Evolutionary conservation across 139 green algal species (phyloP).

Genomic region (Coelastrella sp.): DNA sequence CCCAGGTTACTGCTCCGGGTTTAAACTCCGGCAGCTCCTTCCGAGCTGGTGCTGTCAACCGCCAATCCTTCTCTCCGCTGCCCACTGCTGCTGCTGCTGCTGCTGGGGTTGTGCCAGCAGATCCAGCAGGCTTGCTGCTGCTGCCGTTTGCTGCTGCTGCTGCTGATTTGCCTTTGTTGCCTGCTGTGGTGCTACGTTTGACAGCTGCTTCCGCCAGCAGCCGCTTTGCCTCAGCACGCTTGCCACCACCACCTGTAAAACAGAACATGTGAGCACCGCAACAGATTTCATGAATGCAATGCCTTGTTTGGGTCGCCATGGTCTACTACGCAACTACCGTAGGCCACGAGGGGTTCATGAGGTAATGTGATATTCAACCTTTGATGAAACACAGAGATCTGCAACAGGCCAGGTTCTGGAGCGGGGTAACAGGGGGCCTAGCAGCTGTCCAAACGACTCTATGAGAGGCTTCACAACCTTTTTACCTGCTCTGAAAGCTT

Average conservation of each 20-base stretch:
- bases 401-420: neutral
- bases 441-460: too few species aligned
- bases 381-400: neutral
- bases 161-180: neutral
- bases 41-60: conserved; percentile 64
- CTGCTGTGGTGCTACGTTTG: conserved; percentile 57
- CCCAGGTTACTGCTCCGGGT: conserved; percentile 89
- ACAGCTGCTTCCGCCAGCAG: conserved; percentile 77
- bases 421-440: too few species aligned
- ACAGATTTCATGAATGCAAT: neutral
- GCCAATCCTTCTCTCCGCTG: conserved; percentile 63
- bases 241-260: conserved; percentile 61
- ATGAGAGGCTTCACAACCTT: neutral
- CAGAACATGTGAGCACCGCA: neutral
- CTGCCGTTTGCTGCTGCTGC: conserved; percentile 28
- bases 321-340: too few species aligned
- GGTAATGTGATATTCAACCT: too few species aligned
- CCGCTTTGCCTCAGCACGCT: conserved; percentile 66
- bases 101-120: neutral
- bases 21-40: conserved; percentile 75
- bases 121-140: neutral
- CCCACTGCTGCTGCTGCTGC: conserved; percentile 15
- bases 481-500: conserved; percentile 34
- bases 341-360: too few species aligned
- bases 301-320: neutral